Evolutionary conservation across 2,329 filamentous ascomycete genomes (phyloP).

Genomic region (Sarocladiaceae sp.): DNA sequence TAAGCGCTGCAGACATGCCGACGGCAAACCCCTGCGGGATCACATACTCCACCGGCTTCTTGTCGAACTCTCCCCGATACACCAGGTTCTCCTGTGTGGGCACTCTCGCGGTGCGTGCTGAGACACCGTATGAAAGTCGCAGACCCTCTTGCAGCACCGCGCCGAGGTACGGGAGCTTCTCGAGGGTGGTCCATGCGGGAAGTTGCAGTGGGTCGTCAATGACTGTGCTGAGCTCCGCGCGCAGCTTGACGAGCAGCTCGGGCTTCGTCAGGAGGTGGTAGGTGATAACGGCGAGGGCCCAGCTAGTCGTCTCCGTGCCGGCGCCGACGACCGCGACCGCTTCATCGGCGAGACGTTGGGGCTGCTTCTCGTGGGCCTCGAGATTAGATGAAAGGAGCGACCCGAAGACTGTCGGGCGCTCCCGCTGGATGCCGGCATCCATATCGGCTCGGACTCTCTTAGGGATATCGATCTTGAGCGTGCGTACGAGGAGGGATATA

Average conservation of each 20-base stretch:
- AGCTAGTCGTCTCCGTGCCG: conserved; percentile 28
- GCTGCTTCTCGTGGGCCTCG: conserved; percentile 27
- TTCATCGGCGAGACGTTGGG: conserved; percentile 26
- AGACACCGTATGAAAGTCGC: conserved; percentile 26
- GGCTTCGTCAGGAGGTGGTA: conserved; percentile 29
- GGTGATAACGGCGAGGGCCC: conserved; percentile 25
- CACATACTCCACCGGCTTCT: conserved; percentile 17
- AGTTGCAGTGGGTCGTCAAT: conserved; percentile 21
- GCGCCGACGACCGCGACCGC: conserved; percentile 26
- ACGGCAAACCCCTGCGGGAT: conserved; percentile 27
- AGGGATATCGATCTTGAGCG: conserved; percentile 13
- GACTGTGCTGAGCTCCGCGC: conserved; percentile 20
- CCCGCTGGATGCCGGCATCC: conserved; percentile 9
- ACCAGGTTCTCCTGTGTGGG: conserved; percentile 22
- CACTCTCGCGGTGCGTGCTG: conserved; percentile 19
- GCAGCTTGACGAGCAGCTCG: conserved; percentile 20
- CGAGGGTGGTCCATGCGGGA: conserved; percentile 22
- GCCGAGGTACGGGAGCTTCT: conserved; percentile 29
- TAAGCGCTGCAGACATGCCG: conserved; percentile 26
- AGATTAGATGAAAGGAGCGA: conserved; percentile 24
- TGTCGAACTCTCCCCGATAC: conserved; percentile 17
- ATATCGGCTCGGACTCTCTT: conserved; percentile 8
- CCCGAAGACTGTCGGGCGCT: conserved; percentile 13
- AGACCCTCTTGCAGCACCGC: conserved; percentile 31
- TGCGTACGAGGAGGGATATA: conserved; percentile 12